These are phyloP conservation scores for Diaporthe batatas DNA, from an alignment of 2,329 filamentous ascomycete genomes.

Conservation along the genomic window DNA sequence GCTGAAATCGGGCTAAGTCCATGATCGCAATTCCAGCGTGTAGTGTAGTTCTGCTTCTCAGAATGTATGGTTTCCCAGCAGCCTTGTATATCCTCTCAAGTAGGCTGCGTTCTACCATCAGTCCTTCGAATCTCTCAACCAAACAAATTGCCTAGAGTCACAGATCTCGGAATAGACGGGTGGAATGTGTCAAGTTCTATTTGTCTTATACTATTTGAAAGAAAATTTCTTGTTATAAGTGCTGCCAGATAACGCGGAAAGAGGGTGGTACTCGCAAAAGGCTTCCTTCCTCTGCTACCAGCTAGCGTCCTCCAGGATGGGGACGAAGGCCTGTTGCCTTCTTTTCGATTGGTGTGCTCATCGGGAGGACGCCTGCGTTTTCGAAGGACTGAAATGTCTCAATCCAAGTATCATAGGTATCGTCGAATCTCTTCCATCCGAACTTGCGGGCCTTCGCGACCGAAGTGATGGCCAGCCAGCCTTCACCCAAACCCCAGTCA, in stretches of 20 bases:
- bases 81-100: no score
- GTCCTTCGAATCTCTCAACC: background rate
- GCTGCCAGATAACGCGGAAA: background rate
- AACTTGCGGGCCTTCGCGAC: constrained; percentile 42
- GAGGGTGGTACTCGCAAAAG: background rate
- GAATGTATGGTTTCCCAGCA: no score
- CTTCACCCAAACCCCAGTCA: constrained; percentile 41
- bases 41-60: no score
- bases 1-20: no score
- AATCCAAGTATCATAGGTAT: constrained; percentile 39
- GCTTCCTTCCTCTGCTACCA: background rate
- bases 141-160: background rate
- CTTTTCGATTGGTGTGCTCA: background rate
- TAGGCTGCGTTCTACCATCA: background rate
- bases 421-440: constrained; percentile 40
- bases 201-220: background rate
- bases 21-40: no score
- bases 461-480: constrained; percentile 38
- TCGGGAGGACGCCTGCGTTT: constrained; percentile 41
- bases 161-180: background rate
- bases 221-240: background rate
- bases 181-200: background rate
- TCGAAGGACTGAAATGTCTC: constrained; percentile 41
- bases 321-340: constrained; percentile 9
- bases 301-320: constrained; percentile 13